Percentiles rank a stretch among this genome's conserved stretches.
phyloP scores from a whole-genome alignment of 2,329 filamentous ascomycete species.

The Emmonsia crescens region DNA sequence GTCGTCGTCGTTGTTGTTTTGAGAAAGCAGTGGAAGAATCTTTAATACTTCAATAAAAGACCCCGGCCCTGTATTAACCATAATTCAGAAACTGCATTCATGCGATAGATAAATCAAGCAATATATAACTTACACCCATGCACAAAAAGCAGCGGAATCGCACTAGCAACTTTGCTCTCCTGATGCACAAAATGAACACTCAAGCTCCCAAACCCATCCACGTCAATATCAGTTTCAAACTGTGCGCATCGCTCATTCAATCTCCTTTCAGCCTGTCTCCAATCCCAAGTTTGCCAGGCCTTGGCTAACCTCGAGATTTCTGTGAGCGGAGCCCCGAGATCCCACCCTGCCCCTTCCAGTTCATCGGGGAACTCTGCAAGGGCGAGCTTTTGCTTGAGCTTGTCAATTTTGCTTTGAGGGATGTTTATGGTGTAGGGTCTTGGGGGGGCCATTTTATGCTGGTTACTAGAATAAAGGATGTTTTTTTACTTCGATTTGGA shows the following conservation, averaged over 20 bases:
- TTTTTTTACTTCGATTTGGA: background rate
- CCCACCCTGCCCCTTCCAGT: constrained; percentile 42
- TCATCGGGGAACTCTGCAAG: constrained; percentile 48
- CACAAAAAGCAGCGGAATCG: constrained; percentile 56
- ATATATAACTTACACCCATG: constrained; percentile 45
- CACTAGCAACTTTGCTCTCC: constrained; percentile 38
- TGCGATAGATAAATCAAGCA: too few species aligned
- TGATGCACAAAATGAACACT: constrained; percentile 57
- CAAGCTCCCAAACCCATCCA: constrained; percentile 49
- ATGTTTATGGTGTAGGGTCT: constrained; percentile 41
- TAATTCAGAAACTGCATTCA: background rate
- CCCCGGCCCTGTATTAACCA: constrained; percentile 46
- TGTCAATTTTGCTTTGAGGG: constrained; percentile 41
- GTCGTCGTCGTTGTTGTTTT: constrained; percentile 23
- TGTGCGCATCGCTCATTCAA: constrained; percentile 51
- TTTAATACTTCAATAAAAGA: constrained; percentile 56
- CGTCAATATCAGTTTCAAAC: constrained; percentile 40
- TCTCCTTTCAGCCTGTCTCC: constrained; percentile 47
- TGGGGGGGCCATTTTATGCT: background rate
- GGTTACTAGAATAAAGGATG: too few species aligned
- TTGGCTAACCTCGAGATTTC: constrained; percentile 50
- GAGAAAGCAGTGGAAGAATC: constrained; percentile 42
- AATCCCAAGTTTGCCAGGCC: constrained; percentile 51
- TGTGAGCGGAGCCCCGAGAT: constrained; percentile 48
- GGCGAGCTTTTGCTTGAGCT: constrained; percentile 46